phyloP scores from a whole-genome alignment of 108 stramenopile genomes.

The Cyclostephanos tholiformis region DNA sequence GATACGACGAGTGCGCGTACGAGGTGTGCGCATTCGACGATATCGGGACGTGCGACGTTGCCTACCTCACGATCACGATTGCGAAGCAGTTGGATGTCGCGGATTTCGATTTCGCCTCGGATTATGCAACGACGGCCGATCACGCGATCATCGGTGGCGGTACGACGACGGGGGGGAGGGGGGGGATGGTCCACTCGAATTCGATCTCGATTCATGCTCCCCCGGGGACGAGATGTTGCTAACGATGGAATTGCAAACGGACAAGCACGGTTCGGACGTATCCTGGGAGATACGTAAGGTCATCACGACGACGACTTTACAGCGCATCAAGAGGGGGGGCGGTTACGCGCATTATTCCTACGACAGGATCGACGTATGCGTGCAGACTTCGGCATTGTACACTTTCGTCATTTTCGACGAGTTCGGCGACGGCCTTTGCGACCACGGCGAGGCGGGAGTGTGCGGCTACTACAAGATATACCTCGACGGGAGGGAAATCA shows the following conservation, averaged over 20 bases:
- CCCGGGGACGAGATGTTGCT: conserved; percentile 10
- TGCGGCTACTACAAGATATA: conserved; percentile 32
- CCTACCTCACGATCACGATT: background rate
- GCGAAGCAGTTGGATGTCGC: background rate
- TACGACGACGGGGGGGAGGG: background rate
- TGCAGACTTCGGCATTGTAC: background rate
- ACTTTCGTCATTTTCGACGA: conserved; percentile 19
- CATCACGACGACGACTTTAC: background rate
- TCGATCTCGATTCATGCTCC: conserved; percentile 7
- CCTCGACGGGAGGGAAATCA: conserved; percentile 18
- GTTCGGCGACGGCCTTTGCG: conserved; percentile 25
- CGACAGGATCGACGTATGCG: conserved; percentile 18
- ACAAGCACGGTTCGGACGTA: conserved; percentile 27
- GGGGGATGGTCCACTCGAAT: background rate
- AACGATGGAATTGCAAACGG: conserved; percentile 29
- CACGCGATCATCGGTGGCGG: background rate
- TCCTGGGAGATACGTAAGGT: conserved; percentile 17
- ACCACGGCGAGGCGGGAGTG: background rate
- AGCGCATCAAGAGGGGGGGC: conserved; percentile 8
- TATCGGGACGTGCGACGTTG: background rate
- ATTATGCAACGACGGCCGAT: background rate
- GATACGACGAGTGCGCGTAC: conserved; percentile 4
- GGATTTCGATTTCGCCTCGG: too few relatives aligned
- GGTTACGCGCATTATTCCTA: conserved; percentile 19
- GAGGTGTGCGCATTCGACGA: background rate